Conservation (phyloP, 2,329 filamentous ascomycete species). For the Trichoderma lentiforme region DNA sequence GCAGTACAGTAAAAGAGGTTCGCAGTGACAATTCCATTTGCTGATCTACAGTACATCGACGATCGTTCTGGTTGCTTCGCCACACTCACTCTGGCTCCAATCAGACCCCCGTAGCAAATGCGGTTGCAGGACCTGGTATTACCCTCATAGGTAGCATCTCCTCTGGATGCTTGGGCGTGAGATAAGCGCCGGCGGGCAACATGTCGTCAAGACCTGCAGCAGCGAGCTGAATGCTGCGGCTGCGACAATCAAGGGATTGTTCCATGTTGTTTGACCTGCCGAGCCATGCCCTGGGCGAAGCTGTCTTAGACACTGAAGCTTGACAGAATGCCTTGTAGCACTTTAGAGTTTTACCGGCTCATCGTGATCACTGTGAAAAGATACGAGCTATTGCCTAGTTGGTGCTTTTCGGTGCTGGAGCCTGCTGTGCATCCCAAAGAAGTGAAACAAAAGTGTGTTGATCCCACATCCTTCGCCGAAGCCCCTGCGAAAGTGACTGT, state of each 20-base stretch:
- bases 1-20: background rate
- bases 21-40: background rate
- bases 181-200: conserved; percentile 18
- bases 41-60: background rate
- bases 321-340: background rate
- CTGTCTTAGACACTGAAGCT: background rate
- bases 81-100: background rate
- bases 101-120: background rate
- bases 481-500: conserved; percentile 4
- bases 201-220: conserved; percentile 1
- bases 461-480: conserved; percentile 17
- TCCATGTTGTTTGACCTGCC: background rate
- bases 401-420: background rate
- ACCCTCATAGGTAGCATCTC: background rate
- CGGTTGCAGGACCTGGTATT: background rate
- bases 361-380: background rate
- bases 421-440: background rate
- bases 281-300: background rate
- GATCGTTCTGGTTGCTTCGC: conserved; percentile 1
- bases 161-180: background rate
- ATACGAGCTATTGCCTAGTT: background rate
- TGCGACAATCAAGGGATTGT: background rate
- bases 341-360: background rate
- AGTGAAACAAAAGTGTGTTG: conserved; percentile 3
- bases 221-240: conserved; percentile 1